Percentiles rank a stretch among this genome's conserved stretches.
Evolutionary conservation across 2,329 filamentous ascomycete species (phyloP).

Genomic region (Colletotrichum noveboracense): DNA sequence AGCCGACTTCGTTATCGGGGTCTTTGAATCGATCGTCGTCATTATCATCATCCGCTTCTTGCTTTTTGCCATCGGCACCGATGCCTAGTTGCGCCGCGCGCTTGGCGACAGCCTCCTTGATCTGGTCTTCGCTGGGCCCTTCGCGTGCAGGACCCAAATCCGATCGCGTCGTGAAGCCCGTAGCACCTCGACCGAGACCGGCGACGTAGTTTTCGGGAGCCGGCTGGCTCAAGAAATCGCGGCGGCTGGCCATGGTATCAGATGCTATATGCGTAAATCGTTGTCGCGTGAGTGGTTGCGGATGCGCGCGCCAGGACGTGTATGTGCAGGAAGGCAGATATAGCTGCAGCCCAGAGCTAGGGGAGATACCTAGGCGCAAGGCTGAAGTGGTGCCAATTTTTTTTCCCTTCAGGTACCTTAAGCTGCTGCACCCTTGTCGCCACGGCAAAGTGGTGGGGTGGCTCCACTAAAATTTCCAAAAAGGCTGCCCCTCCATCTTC

Average conservation of each 20-base stretch:
- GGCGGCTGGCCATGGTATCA: slow-evolving; percentile 63
- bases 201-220: slow-evolving; percentile 91
- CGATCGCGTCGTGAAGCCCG: slow-evolving; percentile 95
- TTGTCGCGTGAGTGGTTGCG: not conserved
- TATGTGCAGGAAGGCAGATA: not conserved
- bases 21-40: slow-evolving; percentile 89
- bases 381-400: slow-evolving; percentile 22
- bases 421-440: slow-evolving; percentile 18
- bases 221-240: slow-evolving; percentile 87
- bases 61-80: slow-evolving; percentile 70
- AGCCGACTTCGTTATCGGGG: slow-evolving; percentile 93
- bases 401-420: not conserved
- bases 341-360: not conserved
- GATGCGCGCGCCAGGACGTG: not conserved
- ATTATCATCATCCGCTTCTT: slow-evolving; percentile 72
- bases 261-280: not conserved
- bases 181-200: slow-evolving; percentile 95
- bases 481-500: slow-evolving; percentile 23
- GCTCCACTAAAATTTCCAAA: slow-evolving; percentile 22
- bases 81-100: slow-evolving; percentile 84
- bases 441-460: not conserved
- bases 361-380: slow-evolving; percentile 12
- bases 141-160: slow-evolving; percentile 95
- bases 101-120: slow-evolving; percentile 96
- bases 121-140: slow-evolving; percentile 96